Percentiles rank a stretch among this genome's conserved stretches.
These are phyloP conservation scores for Pythium sukuiense DNA, from an alignment of 352 stramenopile genomes.

Conservation along the genomic window DNA sequence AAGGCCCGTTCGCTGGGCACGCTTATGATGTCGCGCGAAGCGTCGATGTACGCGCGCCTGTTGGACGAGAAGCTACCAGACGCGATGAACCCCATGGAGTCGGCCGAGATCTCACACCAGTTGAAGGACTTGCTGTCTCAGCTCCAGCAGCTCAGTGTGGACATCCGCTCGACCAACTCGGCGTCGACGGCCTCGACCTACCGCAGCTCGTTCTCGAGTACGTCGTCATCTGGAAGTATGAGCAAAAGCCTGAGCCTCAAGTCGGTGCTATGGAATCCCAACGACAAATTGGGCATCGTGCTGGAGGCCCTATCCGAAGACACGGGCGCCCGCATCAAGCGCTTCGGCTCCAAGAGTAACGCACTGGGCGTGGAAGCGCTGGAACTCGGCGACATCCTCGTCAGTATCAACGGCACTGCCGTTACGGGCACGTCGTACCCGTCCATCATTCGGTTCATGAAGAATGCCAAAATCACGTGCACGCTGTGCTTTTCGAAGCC, in stretches of 20 bases:
- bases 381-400: slow-evolving; percentile 55
- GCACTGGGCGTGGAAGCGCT: slow-evolving; percentile 72
- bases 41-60: slow-evolving; percentile 41
- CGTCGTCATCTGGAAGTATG: slow-evolving; percentile 35
- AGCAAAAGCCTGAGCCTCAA: slow-evolving; percentile 29
- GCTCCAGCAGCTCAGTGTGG: slow-evolving; percentile 67
- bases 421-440: slow-evolving; percentile 54
- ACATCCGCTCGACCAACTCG: slow-evolving; percentile 58
- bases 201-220: slow-evolving; percentile 72
- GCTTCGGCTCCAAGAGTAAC: slow-evolving; percentile 60
- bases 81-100: slow-evolving; percentile 46
- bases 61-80: slow-evolving; percentile 38
- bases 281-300: slow-evolving; percentile 69
- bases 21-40: slow-evolving; percentile 38
- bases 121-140: slow-evolving; percentile 71
- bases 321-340: slow-evolving; percentile 61
- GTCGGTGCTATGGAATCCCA: slow-evolving; percentile 75
- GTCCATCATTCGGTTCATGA: slow-evolving; percentile 77
- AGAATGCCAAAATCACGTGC: slow-evolving; percentile 75
- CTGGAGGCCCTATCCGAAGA: slow-evolving; percentile 52
- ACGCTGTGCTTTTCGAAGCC: slow-evolving; percentile 64
- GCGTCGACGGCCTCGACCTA: slow-evolving; percentile 58
- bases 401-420: slow-evolving; percentile 74
- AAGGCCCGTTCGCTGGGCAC: slow-evolving; percentile 57
- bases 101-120: slow-evolving; percentile 60